phyloP scores from a whole-genome alignment of 805 yeast species.

The Cyberlindnera amylophila region DNA sequence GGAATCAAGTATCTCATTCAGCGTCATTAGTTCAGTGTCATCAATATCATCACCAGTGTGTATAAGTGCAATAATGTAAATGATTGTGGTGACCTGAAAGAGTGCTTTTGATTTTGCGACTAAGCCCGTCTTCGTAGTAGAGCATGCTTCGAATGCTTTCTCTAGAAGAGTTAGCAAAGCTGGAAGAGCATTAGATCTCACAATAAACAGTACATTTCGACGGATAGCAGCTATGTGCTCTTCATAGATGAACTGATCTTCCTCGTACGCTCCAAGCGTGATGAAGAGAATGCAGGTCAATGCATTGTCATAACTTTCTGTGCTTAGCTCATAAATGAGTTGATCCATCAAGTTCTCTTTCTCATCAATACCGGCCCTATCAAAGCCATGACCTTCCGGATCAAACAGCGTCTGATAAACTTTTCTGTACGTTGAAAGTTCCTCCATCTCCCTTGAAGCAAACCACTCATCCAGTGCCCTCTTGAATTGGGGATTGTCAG shows the following conservation, averaged over 20 bases:
- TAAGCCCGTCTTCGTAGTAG: constrained; percentile 3
- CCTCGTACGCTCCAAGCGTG: constrained; percentile 15
- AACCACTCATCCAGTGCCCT: constrained; percentile 50
- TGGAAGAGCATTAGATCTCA: constrained; percentile 8
- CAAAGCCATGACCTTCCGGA: constrained; percentile 8
- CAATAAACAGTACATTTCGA: constrained; percentile 10
- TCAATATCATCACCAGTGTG: constrained; percentile 6
- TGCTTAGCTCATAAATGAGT: constrained; percentile 5
- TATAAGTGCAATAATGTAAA: constrained; percentile 13
- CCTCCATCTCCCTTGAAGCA: constrained; percentile 27
- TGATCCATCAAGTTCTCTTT: constrained; percentile 15
- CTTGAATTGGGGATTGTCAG: constrained; percentile 33
- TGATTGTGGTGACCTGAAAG: constrained; percentile 14
- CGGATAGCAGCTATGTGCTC: constrained; percentile 9
- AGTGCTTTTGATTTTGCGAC: constrained; percentile 13
- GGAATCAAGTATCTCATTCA: constrained; percentile 22
- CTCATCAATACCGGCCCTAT: constrained; percentile 12
- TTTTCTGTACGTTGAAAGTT: constrained; percentile 3
- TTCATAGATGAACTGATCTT: constrained; percentile 8
- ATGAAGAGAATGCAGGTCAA: constrained; percentile 15
- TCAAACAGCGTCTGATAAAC: too few relatives aligned
- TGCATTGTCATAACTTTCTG: background rate
- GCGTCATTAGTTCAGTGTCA: constrained; percentile 1
- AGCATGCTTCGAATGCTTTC: constrained; percentile 8
- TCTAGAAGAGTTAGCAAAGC: constrained; percentile 6